phyloP scores from a whole-genome alignment of 163 green algal species.

The Scenedesmus sp. region DNA sequence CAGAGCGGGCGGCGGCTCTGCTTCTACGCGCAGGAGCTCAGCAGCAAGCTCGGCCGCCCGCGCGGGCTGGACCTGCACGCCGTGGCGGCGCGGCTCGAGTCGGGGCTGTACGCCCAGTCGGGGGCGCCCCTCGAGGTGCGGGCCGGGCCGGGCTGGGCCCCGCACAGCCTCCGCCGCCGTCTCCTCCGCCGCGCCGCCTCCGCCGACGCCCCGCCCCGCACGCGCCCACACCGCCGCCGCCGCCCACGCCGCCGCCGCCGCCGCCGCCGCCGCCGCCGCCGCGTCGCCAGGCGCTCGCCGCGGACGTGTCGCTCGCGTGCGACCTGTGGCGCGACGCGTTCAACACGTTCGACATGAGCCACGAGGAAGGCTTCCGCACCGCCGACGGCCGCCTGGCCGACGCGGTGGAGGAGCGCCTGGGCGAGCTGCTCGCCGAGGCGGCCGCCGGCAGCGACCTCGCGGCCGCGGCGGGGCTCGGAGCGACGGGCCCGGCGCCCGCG shows the following conservation, averaged over 20 bases:
- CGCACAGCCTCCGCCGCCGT: too few relatives aligned
- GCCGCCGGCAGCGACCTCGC: constrained; percentile 10
- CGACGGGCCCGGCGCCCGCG: background rate
- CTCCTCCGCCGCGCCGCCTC: too few relatives aligned
- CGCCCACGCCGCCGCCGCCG: background rate
- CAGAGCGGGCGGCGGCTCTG: constrained; percentile 41
- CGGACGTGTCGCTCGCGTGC: constrained; percentile 45
- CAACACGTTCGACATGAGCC: constrained; percentile 21
- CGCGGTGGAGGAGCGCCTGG: constrained; percentile 45
- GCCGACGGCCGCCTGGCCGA: constrained; percentile 49
- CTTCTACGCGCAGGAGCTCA: constrained; percentile 59
- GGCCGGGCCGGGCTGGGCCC: too few relatives aligned
- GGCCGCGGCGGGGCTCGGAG: constrained; percentile 8
- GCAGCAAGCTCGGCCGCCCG: background rate
- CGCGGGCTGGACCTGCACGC: constrained; percentile 57
- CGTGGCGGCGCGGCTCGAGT: constrained; percentile 57
- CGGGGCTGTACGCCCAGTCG: constrained; percentile 59
- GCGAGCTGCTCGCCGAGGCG: constrained; percentile 40
- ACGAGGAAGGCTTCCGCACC: constrained; percentile 30
- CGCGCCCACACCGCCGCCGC: background rate
- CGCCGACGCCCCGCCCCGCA: too few relatives aligned
- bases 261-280: constrained; percentile 6
- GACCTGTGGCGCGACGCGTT: constrained; percentile 49
- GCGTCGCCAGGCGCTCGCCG: constrained; percentile 47
- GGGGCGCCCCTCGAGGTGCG: constrained; percentile 40